These are phyloP conservation scores for Persicaria maculosa DNA, from an alignment of 148 eudicot genomes.

Conservation along the genomic window DNA sequence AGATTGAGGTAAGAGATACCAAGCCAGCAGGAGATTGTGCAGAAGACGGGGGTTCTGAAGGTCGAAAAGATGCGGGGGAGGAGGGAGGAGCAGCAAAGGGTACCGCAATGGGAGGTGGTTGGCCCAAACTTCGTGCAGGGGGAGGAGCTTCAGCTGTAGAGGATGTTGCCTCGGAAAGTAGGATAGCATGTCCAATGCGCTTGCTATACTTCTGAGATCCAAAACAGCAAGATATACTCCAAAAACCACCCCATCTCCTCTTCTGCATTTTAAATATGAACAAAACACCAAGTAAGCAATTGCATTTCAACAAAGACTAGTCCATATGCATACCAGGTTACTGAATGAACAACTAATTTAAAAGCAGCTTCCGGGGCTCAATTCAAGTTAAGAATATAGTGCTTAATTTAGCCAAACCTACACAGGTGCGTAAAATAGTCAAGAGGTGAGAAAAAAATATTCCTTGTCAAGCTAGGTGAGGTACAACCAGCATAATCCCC, in stretches of 20 bases:
- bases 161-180: not conserved
- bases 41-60: slow-evolving; percentile 1
- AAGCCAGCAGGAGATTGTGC: slow-evolving; percentile 7
- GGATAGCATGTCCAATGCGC: slow-evolving; percentile 10
- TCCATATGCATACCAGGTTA: not conserved
- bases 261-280: slow-evolving; percentile 6
- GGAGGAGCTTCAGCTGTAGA: slow-evolving; percentile 5
- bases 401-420: not conserved
- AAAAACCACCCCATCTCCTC: slow-evolving; percentile 10
- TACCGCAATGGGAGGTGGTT: slow-evolving; percentile 6
- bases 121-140: not conserved
- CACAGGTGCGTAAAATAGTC: not conserved
- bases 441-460: not conserved
- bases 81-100: slow-evolving; percentile 12
- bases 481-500: not conserved
- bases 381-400: not conserved
- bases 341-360: not conserved
- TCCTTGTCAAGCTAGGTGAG: not conserved
- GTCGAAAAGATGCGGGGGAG: slow-evolving; percentile 10
- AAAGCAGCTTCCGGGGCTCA: not conserved
- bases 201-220: slow-evolving; percentile 9
- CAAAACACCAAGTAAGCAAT: not conserved
- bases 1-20: slow-evolving; percentile 6
- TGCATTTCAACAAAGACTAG: not conserved
- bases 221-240: slow-evolving; percentile 11